Evolutionary conservation across 208 protist species (phyloP), one percentile per base, ranked within the genome.

Genomic region (Spongospora subterranea): DNA sequence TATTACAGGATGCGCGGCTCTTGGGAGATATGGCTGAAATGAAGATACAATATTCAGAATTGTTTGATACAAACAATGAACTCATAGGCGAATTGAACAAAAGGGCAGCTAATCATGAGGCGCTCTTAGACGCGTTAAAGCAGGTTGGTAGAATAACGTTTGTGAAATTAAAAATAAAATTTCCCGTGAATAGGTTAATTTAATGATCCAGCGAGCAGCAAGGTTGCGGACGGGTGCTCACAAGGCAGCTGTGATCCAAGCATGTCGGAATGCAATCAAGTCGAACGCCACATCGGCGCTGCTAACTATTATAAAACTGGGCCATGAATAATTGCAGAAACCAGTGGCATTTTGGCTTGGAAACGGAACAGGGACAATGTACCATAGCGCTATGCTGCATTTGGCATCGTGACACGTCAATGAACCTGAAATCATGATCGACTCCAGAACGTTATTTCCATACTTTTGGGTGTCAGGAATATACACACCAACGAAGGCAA

Each of bases 171-270:
- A 0, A 24, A 32, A 29, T 13, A 41, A 0, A 45, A 45, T 45
- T 50, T 50, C 91, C 64, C 54, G 40, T 90, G 66, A 32, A 71
- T 39, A 40, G 66, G 92, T 89, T 40, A 98, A 98, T 90, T 92
- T 92, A 50, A 97, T 96, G 93, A 98, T 98, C 66, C 96, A 98
- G 95, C 95, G 94, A 82, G 96, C 96, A 0, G 96, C 94, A 41
- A 93, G 94, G 71, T 90, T 98, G 54, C 95, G 97, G 13, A 91
- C 97, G 20, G 97, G 97, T 13, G 24, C 94, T 6, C 94, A 93
- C 17, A 95, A 95, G 77, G 88, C 91, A 11, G 77, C 39, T 13
- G 89, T 95, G 0, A 82, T 95, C 46, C 66, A 95, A 0, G 95
- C 93, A 45, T 98, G 96, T 91, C 95, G 96, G 40, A 95, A 95